Evolutionary conservation across 306 rosid genomes (phyloP), one percentile per base, ranked within the genome.

Genomic region (Cicer arietinum): DNA sequence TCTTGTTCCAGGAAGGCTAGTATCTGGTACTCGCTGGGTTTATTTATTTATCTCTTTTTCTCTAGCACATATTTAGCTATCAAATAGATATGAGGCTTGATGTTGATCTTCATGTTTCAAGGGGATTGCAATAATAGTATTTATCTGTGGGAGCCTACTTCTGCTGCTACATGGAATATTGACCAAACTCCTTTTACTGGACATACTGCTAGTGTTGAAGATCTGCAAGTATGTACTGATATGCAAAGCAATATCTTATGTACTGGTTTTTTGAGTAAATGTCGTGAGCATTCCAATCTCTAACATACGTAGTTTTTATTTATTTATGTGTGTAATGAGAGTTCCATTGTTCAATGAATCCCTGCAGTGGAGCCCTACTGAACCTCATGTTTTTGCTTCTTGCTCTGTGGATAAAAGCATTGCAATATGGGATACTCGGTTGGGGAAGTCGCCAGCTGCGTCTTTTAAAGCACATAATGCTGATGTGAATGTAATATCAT

Each of bases 321-420:
- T 65, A 52, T 9, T 60, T 79, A 30, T 78, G 46, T 78, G 46
- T 70, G 67, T 60, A 54, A 64, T 40, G 12, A 67, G 54, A 20
- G 39, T 53, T 67, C 42, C 59, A 43, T 67, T 74, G 76, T 67
- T 63, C 56, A 45, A 74, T 78, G 73, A 63, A 57, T 82, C 62
- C 57, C 52, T 86, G 86, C 87, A 92, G 99, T 94, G 99, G 97
- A 94, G 99, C 84, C 99, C 96, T 61, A 84, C 90, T 9, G 96
- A 92, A 71, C 77, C 83, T 69, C 66, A 90, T 77, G 89, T 89
- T 30, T 92, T 94, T 84, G 95, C 95, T 67, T 92, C 99, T 68
- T 90, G 90, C 75, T 94, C 97, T 63, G 97, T 86, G 71, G 96
- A 90, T 82, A 92, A 96, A 50, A 89, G 41, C 68, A 88, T 90